phyloP scores from a whole-genome alignment of 331 rosid genomes.

The Ulmus americana region DNA sequence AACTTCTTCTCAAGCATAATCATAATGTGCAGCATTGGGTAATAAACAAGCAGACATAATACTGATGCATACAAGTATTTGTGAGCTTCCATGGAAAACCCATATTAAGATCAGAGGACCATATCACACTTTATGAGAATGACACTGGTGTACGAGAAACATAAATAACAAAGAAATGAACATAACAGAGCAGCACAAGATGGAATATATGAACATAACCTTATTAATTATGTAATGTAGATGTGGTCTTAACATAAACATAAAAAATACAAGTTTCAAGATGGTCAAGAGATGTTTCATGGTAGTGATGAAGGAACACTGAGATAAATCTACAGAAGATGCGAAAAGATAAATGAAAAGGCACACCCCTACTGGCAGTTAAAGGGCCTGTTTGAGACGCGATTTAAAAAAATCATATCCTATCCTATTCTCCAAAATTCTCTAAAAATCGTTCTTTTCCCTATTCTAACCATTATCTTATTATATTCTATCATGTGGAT shows the following conservation, averaged over 20 bases:
- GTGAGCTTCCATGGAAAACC: background rate
- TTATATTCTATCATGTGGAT: too few species aligned
- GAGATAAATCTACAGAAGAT: background rate
- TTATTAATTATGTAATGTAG: background rate
- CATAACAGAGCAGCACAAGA: background rate
- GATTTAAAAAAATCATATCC: too few species aligned
- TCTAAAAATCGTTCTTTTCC: too few species aligned
- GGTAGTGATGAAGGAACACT: background rate
- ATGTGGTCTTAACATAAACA: background rate
- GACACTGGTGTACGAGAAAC: background rate
- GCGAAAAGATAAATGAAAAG: background rate
- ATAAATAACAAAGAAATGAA: constrained; percentile 1
- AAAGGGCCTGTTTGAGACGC: too few species aligned
- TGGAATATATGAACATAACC: background rate
- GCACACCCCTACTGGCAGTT: background rate
- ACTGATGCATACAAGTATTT: background rate
- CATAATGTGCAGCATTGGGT: background rate
- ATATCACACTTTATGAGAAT: background rate
- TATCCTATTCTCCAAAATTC: too few species aligned
- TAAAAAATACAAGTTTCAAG: background rate
- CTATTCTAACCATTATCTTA: too few species aligned
- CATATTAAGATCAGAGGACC: constrained; percentile 2
- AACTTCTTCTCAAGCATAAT: background rate
- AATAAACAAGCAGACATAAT: background rate
- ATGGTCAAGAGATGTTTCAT: background rate